A percentile compares a stretch with the other conserved stretches of the same genome.
phyloP scores from a whole-genome alignment of 257 asterid species.

The Nicotiana attenuata region DNA sequence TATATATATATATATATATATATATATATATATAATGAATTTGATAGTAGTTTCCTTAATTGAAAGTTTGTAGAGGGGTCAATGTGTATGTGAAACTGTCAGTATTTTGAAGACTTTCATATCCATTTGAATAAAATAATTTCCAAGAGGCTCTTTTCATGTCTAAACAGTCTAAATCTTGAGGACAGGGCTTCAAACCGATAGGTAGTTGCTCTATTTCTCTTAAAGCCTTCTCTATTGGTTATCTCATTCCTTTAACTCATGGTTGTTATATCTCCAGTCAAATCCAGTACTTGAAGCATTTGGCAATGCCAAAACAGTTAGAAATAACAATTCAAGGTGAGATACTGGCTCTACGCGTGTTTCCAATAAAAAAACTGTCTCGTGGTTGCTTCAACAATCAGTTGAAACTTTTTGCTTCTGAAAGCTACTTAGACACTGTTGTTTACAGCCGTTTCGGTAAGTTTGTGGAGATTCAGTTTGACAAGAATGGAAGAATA shows the following conservation, averaged over 20 bases:
- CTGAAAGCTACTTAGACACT: not conserved
- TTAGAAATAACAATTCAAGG: constrained; percentile 98
- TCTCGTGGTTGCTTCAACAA: not conserved
- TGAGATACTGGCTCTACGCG: constrained; percentile 19
- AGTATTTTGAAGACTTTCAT: not conserved
- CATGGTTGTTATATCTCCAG: constrained; percentile 42
- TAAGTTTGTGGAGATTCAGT: constrained; percentile 94
- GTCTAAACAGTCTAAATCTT: not conserved
- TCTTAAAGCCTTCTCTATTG: constrained; percentile 10
- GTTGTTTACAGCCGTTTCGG: constrained; percentile 86
- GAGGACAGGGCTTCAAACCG: not conserved
- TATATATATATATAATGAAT: not conserved
- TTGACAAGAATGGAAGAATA: constrained; percentile 85
- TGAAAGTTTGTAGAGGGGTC: constrained; percentile 2
- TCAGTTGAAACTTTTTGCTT: not conserved
- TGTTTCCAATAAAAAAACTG: not conserved
- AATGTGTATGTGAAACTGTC: not conserved
- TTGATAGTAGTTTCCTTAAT: not conserved
- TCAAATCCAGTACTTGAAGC: constrained; percentile 99
- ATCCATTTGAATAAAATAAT: not conserved
- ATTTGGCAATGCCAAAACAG: constrained; percentile 99
- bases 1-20: too few species aligned
- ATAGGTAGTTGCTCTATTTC: not conserved
- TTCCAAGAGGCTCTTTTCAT: not conserved
- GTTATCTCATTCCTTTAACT: constrained; percentile 8